A percentile compares a stretch with the other conserved stretches of the same genome.
phyloP scores from a whole-genome alignment of 2,329 filamentous ascomycete species.

The Verticillium albo-atrum region DNA sequence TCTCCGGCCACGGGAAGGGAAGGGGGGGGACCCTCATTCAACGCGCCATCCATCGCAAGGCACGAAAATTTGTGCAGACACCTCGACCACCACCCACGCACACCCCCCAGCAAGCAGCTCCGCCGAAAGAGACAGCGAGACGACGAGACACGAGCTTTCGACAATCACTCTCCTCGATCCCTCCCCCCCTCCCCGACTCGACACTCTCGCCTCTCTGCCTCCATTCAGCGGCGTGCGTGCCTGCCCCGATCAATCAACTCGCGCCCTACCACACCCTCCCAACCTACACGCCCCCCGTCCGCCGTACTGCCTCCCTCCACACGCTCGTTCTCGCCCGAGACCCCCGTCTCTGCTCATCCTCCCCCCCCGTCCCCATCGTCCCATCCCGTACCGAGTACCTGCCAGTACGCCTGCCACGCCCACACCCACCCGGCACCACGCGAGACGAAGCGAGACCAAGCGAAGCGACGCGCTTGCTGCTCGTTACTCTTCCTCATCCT shows the following conservation, averaged over 20 bases:
- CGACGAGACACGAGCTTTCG: not conserved
- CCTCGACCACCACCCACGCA: not conserved
- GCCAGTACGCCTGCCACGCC: not conserved
- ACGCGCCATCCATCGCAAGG: not conserved
- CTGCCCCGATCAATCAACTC: not conserved
- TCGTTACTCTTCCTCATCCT: not conserved
- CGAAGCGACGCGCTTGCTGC: not conserved
- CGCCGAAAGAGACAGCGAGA: not conserved
- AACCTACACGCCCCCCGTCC: not conserved
- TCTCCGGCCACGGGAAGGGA: not conserved
- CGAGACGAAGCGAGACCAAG: not conserved
- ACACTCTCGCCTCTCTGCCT: not conserved
- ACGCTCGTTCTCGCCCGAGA: conserved; percentile 1
- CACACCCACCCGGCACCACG: not conserved
- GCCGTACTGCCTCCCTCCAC: not conserved
- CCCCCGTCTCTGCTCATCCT: not conserved
- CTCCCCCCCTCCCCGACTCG: not conserved
- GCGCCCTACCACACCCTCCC: not conserved
- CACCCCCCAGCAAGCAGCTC: not conserved
- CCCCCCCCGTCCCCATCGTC: not conserved
- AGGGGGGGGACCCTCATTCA: conserved; percentile 1
- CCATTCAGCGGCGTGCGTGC: not conserved
- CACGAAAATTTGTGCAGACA: conserved; percentile 3
- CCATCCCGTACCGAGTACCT: not conserved
- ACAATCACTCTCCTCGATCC: not conserved